Evolutionary conservation across 1,284 basidiomycete species (phyloP).

Genomic region (Microbotryomycetes sp.): DNA sequence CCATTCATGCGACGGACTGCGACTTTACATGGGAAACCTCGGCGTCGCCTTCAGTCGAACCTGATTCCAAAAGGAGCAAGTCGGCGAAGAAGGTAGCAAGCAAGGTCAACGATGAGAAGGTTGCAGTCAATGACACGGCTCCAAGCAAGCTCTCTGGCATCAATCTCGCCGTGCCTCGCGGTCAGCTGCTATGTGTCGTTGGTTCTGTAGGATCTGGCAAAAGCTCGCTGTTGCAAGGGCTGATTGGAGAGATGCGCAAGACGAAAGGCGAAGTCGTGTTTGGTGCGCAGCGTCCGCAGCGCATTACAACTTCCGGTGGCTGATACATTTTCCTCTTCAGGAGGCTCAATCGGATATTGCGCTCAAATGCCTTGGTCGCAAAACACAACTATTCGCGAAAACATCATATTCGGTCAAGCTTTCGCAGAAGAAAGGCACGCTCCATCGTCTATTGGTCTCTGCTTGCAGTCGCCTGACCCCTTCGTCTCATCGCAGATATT

Average conservation of each 20-base stretch:
- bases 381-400: conserved; percentile 61
- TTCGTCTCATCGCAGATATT: conserved; percentile 31
- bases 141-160: conserved; percentile 49
- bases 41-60: conserved; percentile 36
- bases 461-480: not conserved
- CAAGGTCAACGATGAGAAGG: conserved; percentile 23
- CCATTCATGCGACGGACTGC: conserved; percentile 53
- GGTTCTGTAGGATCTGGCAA: conserved; percentile 57
- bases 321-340: not conserved
- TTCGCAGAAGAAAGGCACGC: conserved; percentile 51
- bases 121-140: conserved; percentile 42
- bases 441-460: too few species aligned
- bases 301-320: too few species aligned
- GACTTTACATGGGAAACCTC: conserved; percentile 59
- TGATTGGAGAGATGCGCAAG: conserved; percentile 65
- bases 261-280: conserved; percentile 48
- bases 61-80: conserved; percentile 18
- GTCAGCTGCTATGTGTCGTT: conserved; percentile 56
- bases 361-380: conserved; percentile 84
- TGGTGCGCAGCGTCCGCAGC: conserved; percentile 39
- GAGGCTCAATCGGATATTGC: conserved; percentile 58
- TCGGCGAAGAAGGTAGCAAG: conserved; percentile 42
- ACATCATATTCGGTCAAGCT: conserved; percentile 46
- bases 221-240: conserved; percentile 59
- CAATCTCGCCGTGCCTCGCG: conserved; percentile 52